A percentile compares a stretch with the other conserved stretches of the same genome.
Evolutionary conservation across 192 early-diverging fungal genomes (phyloP).

Genomic region (Coemansia reversa): DNA sequence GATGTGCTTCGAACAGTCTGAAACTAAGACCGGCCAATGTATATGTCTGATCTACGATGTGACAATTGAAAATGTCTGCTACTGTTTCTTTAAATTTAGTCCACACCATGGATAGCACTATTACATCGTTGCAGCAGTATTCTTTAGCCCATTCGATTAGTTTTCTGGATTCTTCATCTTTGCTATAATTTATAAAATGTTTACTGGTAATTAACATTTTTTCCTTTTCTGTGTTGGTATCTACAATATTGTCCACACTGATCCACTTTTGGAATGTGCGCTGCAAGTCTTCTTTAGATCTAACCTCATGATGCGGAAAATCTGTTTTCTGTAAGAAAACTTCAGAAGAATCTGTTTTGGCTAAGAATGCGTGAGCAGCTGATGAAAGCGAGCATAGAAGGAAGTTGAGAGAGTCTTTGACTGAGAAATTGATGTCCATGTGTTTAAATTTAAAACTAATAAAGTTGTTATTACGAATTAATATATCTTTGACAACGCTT

Average conservation of each 20-base stretch:
- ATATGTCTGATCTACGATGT: conserved; percentile 3
- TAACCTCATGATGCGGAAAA: conserved; percentile 4
- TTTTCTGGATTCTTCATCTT: neutral
- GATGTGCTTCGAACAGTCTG: neutral
- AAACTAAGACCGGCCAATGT: neutral
- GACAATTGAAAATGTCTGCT: neutral
- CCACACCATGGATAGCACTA: neutral
- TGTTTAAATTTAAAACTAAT: neutral
- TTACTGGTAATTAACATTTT: neutral
- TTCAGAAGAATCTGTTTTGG: neutral
- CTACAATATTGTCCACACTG: neutral
- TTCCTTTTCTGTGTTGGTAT: neutral
- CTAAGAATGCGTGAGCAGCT: too few relatives aligned
- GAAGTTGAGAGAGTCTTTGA: conserved; percentile 1
- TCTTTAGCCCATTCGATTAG: neutral
- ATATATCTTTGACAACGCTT: neutral
- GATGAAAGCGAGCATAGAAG: too few relatives aligned
- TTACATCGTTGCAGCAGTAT: conserved; percentile 4
- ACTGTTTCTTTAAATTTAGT: neutral
- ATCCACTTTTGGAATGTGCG: neutral
- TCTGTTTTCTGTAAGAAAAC: neutral
- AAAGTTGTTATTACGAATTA: neutral
- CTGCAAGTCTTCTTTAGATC: conserved; percentile 1
- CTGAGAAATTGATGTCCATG: neutral
- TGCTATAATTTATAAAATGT: neutral